These are phyloP conservation scores for Henckelia pumila DNA, from an alignment of 257 asterid species.

Conservation along the genomic window DNA sequence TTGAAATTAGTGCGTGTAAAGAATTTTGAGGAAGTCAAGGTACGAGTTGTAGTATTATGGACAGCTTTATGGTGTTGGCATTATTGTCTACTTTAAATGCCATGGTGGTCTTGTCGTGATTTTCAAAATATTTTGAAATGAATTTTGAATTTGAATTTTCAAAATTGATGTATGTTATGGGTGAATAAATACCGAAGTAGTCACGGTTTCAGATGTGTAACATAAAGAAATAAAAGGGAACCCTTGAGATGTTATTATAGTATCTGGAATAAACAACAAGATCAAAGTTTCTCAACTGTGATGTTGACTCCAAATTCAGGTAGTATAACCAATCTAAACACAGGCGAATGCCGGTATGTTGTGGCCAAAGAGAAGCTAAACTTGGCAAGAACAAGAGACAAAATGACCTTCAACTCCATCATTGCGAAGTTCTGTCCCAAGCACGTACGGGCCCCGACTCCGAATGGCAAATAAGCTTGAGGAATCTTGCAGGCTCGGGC, in stretches of 20 bases:
- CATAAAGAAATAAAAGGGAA: background rate
- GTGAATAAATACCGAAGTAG: background rate
- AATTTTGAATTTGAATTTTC: background rate
- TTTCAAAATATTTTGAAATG: background rate
- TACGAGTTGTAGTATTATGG: background rate
- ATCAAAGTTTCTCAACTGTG: slow-evolving; percentile 39
- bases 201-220: background rate
- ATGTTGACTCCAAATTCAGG: slow-evolving; percentile 59
- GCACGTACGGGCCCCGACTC: slow-evolving; percentile 57
- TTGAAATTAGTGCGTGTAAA: background rate
- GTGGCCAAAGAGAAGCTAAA: slow-evolving; percentile 58
- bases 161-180: background rate
- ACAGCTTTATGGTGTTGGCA: background rate
- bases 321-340: slow-evolving; percentile 43
- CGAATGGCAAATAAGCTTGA: slow-evolving; percentile 74
- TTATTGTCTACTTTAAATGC: background rate
- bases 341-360: slow-evolving; percentile 55
- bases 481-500: slow-evolving; percentile 62
- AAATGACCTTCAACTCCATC: slow-evolving; percentile 65
- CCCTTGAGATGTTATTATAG: background rate
- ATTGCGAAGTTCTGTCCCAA: slow-evolving; percentile 69
- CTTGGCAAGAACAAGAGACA: slow-evolving; percentile 51
- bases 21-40: background rate
- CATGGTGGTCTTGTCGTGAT: background rate
- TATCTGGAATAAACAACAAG: background rate